Conservation (phyloP, 805 yeast species). For the Lachancea thermotolerans region DNA sequence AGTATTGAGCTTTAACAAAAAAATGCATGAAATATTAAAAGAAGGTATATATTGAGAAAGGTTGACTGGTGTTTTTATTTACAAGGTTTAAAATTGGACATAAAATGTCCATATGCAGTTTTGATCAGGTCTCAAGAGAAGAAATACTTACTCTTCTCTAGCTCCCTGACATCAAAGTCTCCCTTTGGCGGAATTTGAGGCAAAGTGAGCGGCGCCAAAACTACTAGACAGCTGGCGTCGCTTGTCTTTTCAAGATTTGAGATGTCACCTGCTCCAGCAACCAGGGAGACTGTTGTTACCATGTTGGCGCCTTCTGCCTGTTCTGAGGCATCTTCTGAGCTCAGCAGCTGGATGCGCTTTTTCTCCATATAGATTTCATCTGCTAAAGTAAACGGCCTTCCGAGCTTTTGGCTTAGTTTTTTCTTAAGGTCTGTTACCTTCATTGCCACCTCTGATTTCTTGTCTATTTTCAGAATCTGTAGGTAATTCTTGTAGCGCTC, state of each 20-base stretch:
- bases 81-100: background rate
- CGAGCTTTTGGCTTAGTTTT: conserved; percentile 41
- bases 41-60: conserved; percentile 1
- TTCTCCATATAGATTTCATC: conserved; percentile 74
- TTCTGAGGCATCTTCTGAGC: conserved; percentile 44
- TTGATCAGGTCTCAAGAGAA: conserved; percentile 36
- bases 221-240: conserved; percentile 30
- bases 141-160: conserved; percentile 73
- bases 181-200: conserved; percentile 78
- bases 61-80: background rate
- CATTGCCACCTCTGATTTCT: conserved; percentile 43
- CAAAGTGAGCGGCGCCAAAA: conserved; percentile 60
- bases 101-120: conserved; percentile 1
- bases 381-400: conserved; percentile 51
- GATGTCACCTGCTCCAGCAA: conserved; percentile 29
- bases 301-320: conserved; percentile 45
- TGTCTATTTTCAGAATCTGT: conserved; percentile 50
- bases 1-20: background rate
- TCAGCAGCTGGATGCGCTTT: conserved; percentile 48
- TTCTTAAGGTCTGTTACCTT: conserved; percentile 45
- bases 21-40: conserved; percentile 1
- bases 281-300: conserved; percentile 65
- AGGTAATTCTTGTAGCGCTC: conserved; percentile 69
- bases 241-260: conserved; percentile 24
- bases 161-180: conserved; percentile 68